Base-by-base conservation (phyloP, 192 early-diverging fungal genomes). In the Mortierella claussenii region DNA sequence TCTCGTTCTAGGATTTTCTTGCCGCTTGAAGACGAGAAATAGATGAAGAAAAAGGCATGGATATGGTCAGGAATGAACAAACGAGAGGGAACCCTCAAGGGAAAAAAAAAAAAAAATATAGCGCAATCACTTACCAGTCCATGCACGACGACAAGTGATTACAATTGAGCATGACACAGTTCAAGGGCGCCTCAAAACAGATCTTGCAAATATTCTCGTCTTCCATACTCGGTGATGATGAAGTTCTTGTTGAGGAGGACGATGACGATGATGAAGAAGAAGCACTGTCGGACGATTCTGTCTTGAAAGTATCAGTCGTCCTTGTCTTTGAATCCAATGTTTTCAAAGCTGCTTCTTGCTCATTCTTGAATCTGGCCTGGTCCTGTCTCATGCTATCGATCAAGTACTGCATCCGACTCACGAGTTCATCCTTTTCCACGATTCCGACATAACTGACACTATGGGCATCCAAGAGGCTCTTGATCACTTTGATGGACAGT, bases 151-250 rank as follows among this genome's bases (percentile, higher is more conserved):
- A 87, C 87, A 94, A 85, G 69, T 96, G 94, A 24, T 90, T 89
- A 66, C 94, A 96, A 61, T 93, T 89, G 44, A 94, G 79, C 71
- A 94, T 90, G 6, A 94, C 92, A 71, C 90, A 90, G 79, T 96
- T 94, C 56, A 90, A 86, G 20, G 81, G 79, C 8, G 82, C 85
- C 62, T 94, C 93, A 82, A 83, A 93, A 67, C 94, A 96, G 36
- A 96, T 90, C 74, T 89, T 89, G 80, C 93, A 95, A 40, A 89
- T 50, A 15, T 81, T 66, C n/a, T 91, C 88, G 36, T 92, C 90
- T 17, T 50, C 55, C 6, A 28, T 24, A 18, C 17, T 31, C 2
- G 30, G 6, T 13, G 55, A 24, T 21, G 63, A 21, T n/a, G n/a
- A n/a, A n/a, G n/a, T n/a, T n/a, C n/a, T n/a, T n/a, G n/a, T n/a